Conservation (phyloP, 2,329 filamentous ascomycete species). For the Arachnopeziza araneosa region DNA sequence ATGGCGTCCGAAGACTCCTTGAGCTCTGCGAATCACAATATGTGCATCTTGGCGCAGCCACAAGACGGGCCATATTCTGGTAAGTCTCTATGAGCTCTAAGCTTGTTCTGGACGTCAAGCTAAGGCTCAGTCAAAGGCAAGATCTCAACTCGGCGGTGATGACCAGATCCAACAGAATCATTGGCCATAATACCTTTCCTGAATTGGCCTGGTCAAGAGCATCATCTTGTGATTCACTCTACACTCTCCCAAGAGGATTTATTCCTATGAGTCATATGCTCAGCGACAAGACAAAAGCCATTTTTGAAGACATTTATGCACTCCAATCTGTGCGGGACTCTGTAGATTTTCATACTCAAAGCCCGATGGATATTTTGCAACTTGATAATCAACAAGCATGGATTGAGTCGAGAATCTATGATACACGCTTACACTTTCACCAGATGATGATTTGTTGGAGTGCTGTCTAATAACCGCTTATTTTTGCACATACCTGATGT, state of each 20-base stretch:
- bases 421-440: background rate
- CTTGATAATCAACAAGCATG: background rate
- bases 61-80: background rate
- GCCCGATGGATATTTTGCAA: background rate
- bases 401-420: background rate
- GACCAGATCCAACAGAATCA: background rate
- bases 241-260: background rate
- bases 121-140: background rate
- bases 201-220: background rate
- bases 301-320: background rate
- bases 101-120: background rate
- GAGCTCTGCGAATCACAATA: background rate
- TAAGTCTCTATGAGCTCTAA: background rate
- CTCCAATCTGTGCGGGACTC: background rate
- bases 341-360: background rate
- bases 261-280: background rate
- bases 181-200: background rate
- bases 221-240: background rate
- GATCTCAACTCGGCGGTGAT: background rate
- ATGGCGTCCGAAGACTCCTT: background rate
- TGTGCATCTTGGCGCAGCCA: background rate
- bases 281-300: background rate
- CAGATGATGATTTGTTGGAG: background rate
- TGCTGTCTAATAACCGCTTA: background rate
- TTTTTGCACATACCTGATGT: background rate